Conservation (phyloP, 129 eudicot species). For the Helichrysum umbraculigerum region DNA sequence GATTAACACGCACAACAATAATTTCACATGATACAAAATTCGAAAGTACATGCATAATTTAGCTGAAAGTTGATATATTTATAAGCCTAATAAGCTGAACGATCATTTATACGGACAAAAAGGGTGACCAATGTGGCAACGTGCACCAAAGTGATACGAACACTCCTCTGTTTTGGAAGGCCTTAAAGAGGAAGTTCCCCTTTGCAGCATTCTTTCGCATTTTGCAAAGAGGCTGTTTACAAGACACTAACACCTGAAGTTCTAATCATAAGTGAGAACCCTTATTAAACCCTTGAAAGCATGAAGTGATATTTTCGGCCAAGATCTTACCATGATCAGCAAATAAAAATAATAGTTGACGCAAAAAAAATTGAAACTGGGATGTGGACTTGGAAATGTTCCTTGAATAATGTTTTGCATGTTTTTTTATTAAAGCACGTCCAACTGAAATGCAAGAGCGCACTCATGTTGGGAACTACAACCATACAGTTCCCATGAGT, state of each 20-base stretch:
- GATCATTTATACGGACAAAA: neutral
- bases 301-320: neutral
- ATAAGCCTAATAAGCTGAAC: neutral
- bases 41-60: neutral
- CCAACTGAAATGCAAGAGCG: conserved; percentile 3
- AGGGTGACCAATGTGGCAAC: neutral
- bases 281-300: neutral
- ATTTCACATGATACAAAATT: neutral
- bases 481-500: conserved; percentile 16
- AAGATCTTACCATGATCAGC: neutral
- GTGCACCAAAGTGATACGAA: neutral
- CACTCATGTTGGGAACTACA: conserved; percentile 2
- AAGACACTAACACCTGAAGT: neutral
- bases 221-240: neutral
- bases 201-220: neutral
- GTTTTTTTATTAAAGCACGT: neutral
- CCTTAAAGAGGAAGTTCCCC: neutral
- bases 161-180: neutral
- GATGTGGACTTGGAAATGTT: neutral
- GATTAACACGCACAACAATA: neutral
- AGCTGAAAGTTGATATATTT: neutral
- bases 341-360: neutral
- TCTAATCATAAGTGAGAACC: neutral
- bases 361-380: neutral
- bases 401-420: neutral